Base-by-base conservation (phyloP, 768 basidiomycete genomes). In the Tephrocybe sp. region DNA sequence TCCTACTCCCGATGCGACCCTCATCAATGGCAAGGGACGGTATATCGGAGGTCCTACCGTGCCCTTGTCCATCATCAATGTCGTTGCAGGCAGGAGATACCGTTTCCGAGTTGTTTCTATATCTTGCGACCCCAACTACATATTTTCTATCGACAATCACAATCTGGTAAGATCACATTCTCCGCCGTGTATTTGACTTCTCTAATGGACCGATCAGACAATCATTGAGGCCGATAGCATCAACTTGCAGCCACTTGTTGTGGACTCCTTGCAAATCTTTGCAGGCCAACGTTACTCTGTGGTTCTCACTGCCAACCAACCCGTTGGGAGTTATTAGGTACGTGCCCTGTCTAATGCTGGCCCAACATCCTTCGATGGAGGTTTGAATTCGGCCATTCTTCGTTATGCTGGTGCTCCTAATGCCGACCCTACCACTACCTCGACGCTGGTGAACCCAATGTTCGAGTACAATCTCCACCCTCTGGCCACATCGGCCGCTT, bases 311-410 rank as follows among this genome's bases (percentile, higher is more conserved):
- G 76, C 77, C 7, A 57, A 74, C 54, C 69, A 77, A 47, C 52
- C 68, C 0, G 52, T 74, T 16, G 70, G 57, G 11, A 83, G 78
- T 50, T 82, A 82, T 57, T 82, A 79, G 79, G 66, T 82, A 36
- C 75, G 78, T 19, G 67, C 77, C 0, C 42, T 59, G n/a, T 62
- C 69, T 9, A 63, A 60, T 42, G 21, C 42, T 7, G 63, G 60
- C 40, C 24, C 49, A 11, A 10, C 44, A 4, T 56, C 57, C 0
- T 77, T 76, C 65, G 65, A 49, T 37, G 57, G 25, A 18, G 71
- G 70, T 9, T 59, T 71, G 40, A 79, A 76, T 51, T 67, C 66
- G 24, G 78, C 77, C 4, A 78, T 79, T 53, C 58, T 82, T 27
- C 72, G 75, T 23, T 82, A 81, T 49, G 50, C 30, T 0, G 70